Base-by-base conservation (phyloP, 257 asterid genomes). In the Salvia rosmarinus region DNA sequence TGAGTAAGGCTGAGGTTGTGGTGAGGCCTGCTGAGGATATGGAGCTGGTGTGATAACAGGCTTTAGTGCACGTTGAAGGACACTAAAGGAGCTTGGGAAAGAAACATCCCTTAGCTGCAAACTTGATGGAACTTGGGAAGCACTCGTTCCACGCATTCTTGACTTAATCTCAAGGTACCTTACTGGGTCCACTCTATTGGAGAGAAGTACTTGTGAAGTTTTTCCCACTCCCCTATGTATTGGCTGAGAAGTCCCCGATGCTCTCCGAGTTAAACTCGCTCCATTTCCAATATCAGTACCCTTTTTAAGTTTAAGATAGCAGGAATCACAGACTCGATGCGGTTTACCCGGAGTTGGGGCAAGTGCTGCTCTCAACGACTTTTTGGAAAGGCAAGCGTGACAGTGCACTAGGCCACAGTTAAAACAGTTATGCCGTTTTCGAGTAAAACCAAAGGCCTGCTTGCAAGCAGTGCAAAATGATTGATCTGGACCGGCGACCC, bases 281-380 rank as follows among this genome's bases (percentile, higher is more conserved):
- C 72, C 49, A 35, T 6, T 81, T 72, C 86, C 89, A 43, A 62
- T 68, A 42, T 91, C 96, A 1, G 87, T 81, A 8, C 87, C 89
- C 76, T 83, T 87, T 56, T 84, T 89, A 17, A 95, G 88, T 60
- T 88, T 91, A 76, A 61, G 10, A 73, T 84, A 85, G 72, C 99
- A 95, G 73, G 86, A 60, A 52, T 95, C 99, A 67, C 99, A 91
- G 12, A 91, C 98, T 6, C 98, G 85, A 42, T 95, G 96, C 35
- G 98, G 99, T 79, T 91, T 95, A 21, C 96, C 93, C 0, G 98
- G 95, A 68, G 91, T 88, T 2, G 98, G 99, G 68, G 99, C 96
- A 35, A 88, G 85, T 10, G 97, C 92, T 2, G 99, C 98, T 70
- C 80, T 81, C 56, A 84, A 13, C 3, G 98, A 96, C 79, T 91